Evolutionary conservation across 306 rosid genomes (phyloP), one percentile per base, ranked within the genome.

Genomic region (peach (Prunus persica)): DNA sequence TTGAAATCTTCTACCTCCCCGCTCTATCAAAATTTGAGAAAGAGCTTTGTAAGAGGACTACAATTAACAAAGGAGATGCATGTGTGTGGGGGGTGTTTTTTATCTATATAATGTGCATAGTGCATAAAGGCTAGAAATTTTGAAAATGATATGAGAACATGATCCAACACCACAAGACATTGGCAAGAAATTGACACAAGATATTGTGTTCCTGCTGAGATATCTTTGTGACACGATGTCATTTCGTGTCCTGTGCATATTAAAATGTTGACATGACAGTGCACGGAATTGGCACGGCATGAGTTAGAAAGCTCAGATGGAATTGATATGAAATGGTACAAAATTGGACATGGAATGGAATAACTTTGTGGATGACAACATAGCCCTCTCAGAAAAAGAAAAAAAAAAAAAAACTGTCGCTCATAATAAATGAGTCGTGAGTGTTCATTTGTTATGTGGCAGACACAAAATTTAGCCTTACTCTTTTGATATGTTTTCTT

Each of bases 401-500:
- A 14, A 49, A 49, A 52, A 18, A 14, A 49, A 49, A 4, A 47
- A 47, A 47, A 11, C 1, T 24, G 0, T 49, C 54, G 14, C 16
- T 49, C 54, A 13, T 49, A 52, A 52, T 15, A 5, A 1, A 15
- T 3, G 58, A 52, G 58, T n/a, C 3, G 8, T 52, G 22, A 25
- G 12, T 14, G 72, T 47, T 8, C 13, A 20, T 43, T 45, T 67
- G 11, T 16, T 20, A 16, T 52, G 18, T 50, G 51, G 16, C 10
- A 15, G 8, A 16, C 55, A 49, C 8, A 69, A 4, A 69, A 49
- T 71, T 18, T 32, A 3, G 51, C n/a, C 56, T 58, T 72, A 34
- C 11, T 57, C n/a, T 61, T 75, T 74, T 55, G 24, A 20, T 75
- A 57, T 67, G 72, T 57, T 43, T 58, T 16, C 11, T 52, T 38